phyloP scores from a whole-genome alignment of 352 stramenopile genomes.

The Elongisporangium anandrum region DNA sequence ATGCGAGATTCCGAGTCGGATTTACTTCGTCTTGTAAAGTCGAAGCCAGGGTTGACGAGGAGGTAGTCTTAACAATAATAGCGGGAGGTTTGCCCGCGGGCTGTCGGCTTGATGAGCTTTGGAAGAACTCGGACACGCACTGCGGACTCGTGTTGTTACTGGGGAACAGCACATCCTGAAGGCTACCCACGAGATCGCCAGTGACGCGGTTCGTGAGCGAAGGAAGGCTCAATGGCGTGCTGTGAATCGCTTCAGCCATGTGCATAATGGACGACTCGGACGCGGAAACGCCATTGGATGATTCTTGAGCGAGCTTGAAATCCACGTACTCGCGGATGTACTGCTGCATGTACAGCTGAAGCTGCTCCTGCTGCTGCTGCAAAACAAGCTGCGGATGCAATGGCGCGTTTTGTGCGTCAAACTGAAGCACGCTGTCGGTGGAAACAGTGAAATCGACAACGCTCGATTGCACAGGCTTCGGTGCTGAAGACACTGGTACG shows the following conservation, averaged over 20 bases:
- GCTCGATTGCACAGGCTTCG: neutral
- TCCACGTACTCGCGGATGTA: conserved; percentile 61
- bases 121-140: conserved; percentile 38
- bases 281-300: conserved; percentile 7
- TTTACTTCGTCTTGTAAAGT: neutral
- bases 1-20: neutral
- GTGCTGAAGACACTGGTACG: neutral
- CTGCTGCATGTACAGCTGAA: conserved; percentile 53
- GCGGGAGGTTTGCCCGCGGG: neutral
- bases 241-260: conserved; percentile 34
- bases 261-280: conserved; percentile 5
- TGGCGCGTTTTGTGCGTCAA: conserved; percentile 32
- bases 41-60: neutral
- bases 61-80: neutral
- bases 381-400: conserved; percentile 50
- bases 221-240: conserved; percentile 49
- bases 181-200: conserved; percentile 34
- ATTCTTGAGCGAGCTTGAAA: conserved; percentile 31
- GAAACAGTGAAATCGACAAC: neutral
- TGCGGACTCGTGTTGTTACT: conserved; percentile 62
- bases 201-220: conserved; percentile 34
- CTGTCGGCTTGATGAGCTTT: neutral
- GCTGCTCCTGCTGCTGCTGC: conserved; percentile 37
- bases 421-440: conserved; percentile 26
- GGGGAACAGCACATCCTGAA: conserved; percentile 62